These are phyloP conservation scores for Dactylellina sp. DNA, from an alignment of 2,329 filamentous ascomycete genomes.

Conservation along the genomic window DNA sequence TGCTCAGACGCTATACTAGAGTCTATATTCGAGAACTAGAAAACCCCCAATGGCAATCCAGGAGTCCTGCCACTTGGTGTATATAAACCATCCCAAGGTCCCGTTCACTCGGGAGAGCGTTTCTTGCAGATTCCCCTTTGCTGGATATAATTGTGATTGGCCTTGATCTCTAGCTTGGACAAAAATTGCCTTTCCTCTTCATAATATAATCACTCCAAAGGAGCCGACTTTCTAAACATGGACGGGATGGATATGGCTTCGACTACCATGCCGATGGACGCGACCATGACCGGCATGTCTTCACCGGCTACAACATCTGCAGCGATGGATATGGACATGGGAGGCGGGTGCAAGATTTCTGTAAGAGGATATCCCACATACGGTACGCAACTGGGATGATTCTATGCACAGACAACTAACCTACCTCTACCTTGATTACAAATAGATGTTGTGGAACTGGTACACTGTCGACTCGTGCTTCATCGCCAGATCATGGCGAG, in stretches of 20 bases:
- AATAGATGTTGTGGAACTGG: constrained; percentile 90
- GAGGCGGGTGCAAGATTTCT: constrained; percentile 53
- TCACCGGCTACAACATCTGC: constrained; percentile 23
- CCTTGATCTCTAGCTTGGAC: no score
- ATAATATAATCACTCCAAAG: constrained; percentile 3
- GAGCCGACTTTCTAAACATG: background rate
- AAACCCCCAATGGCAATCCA: no score
- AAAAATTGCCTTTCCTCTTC: background rate
- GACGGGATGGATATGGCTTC: constrained; percentile 24
- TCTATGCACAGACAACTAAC: background rate
- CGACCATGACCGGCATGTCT: constrained; percentile 54
- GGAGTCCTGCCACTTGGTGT: no score
- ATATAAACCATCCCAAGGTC: constrained; percentile 10
- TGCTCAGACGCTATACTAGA: no score
- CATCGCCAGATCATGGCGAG: constrained; percentile 76
- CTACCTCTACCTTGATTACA: no score
- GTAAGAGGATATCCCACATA: constrained; percentile 25
- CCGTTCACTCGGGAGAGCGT: background rate
- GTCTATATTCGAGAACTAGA: no score
- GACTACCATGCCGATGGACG: constrained; percentile 35
- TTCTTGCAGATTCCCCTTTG: background rate
- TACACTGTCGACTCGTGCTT: constrained; percentile 79
- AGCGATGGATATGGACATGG: constrained; percentile 49
- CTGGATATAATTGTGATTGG: no score
- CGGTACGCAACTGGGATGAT: background rate